phyloP scores from a whole-genome alignment of 2,329 filamentous ascomycete species.

The Stagonosporopsis tanaceti region DNA sequence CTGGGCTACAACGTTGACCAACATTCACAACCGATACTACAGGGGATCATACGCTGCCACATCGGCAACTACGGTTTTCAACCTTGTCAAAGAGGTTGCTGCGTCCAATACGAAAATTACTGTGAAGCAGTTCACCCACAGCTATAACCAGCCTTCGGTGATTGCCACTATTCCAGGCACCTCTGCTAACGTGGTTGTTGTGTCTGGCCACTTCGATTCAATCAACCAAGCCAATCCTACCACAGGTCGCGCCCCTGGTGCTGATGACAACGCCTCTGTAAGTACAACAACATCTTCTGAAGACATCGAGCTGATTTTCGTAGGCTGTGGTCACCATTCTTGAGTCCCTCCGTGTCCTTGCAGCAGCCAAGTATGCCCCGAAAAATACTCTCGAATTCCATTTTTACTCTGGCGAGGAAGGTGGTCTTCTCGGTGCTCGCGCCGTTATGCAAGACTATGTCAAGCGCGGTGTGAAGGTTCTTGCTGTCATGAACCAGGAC shows the following conservation, averaged over 20 bases:
- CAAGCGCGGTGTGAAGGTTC: slow-evolving; percentile 66
- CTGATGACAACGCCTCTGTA: slow-evolving; percentile 89
- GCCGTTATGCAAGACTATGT: slow-evolving; percentile 83
- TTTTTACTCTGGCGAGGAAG: slow-evolving; percentile 93
- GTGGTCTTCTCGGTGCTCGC: slow-evolving; percentile 82
- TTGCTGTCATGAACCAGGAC: slow-evolving; percentile 95
- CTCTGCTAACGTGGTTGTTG: slow-evolving; percentile 79
- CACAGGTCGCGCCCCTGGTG: slow-evolving; percentile 81
- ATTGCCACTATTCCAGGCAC: slow-evolving; percentile 88
- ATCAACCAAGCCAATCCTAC: slow-evolving; percentile 89
- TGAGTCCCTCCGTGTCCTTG: slow-evolving; percentile 81
- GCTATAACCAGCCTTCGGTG: slow-evolving; percentile 83
- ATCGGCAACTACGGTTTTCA: slow-evolving; percentile 83
- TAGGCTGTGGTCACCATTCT: slow-evolving; percentile 74
- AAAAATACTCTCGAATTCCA: slow-evolving; percentile 91
- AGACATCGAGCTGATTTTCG: not conserved
- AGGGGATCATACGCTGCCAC: slow-evolving; percentile 64
- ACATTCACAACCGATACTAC: slow-evolving; percentile 30
- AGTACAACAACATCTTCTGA: slow-evolving; percentile 75
- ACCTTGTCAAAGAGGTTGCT: slow-evolving; percentile 74
- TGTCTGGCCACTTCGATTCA: slow-evolving; percentile 90
- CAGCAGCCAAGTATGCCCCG: slow-evolving; percentile 73
- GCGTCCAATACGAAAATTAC: slow-evolving; percentile 73
- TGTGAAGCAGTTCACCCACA: slow-evolving; percentile 81
- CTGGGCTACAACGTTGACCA: slow-evolving; percentile 23